Evolutionary conservation across 202 grass and related monocot genomes (phyloP).

Genomic region (Setaria viridis): DNA sequence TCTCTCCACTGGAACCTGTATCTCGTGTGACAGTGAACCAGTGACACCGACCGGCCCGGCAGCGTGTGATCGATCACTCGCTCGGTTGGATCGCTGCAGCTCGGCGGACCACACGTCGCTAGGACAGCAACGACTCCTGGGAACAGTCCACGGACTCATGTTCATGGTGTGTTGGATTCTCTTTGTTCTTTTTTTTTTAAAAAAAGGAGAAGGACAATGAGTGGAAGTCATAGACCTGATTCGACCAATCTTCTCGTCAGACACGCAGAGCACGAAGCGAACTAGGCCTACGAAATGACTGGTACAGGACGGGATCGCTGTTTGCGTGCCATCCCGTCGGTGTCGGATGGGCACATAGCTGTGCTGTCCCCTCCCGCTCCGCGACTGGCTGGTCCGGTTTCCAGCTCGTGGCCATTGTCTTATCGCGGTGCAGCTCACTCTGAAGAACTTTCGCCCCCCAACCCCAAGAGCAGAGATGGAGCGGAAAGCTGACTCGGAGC

Average conservation of each 20-base stretch:
- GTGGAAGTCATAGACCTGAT: neutral
- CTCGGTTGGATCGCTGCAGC: neutral
- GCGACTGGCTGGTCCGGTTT: neutral
- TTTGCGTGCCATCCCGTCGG: slow-evolving; percentile 25
- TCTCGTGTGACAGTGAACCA: slow-evolving; percentile 35
- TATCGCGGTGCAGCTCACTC: neutral
- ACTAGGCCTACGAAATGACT: neutral
- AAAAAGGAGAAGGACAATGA: too few species aligned
- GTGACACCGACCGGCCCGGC: neutral
- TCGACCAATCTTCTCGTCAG: slow-evolving; percentile 19
- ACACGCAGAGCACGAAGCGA: neutral
- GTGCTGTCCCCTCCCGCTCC: slow-evolving; percentile 48
- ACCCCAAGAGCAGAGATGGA: neutral
- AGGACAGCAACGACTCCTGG: slow-evolving; percentile 8
- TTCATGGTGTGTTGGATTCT: neutral
- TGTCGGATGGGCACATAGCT: slow-evolving; percentile 44
- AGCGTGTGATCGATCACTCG: neutral
- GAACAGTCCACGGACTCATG: slow-evolving; percentile 10
- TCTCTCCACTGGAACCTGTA: slow-evolving; percentile 38
- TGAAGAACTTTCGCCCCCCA: neutral
- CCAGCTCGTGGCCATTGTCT: too few species aligned
- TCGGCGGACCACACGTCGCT: neutral
- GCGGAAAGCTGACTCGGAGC: too few species aligned
- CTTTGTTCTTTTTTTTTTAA: neutral
- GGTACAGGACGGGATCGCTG: neutral